Percentiles rank a stretch among this genome's conserved stretches.
These are phyloP conservation scores for Porphyra umbilicalis DNA, from an alignment of 31 red algal species.

Conservation along the genomic window DNA sequence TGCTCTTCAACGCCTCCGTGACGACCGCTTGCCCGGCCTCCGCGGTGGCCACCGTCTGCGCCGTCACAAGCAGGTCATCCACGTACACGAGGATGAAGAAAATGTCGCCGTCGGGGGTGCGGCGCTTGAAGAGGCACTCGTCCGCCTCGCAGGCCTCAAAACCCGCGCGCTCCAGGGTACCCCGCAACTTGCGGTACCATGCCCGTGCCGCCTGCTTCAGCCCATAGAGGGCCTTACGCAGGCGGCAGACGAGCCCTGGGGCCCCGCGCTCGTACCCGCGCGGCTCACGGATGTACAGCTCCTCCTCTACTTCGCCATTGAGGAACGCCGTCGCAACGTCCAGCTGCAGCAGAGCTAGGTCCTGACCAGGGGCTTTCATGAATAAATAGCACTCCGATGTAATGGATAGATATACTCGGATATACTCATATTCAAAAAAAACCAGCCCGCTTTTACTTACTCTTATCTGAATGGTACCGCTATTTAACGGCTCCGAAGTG, in stretches of 20 bases:
- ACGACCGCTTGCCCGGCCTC: slow-evolving; percentile 6
- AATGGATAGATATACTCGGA: too few relatives aligned
- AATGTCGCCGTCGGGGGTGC: not conserved
- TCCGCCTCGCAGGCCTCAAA: slow-evolving; percentile 5
- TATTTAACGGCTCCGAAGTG: too few relatives aligned
- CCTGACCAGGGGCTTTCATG: too few relatives aligned
- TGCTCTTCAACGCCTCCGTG: slow-evolving; percentile 8
- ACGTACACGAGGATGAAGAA: slow-evolving; percentile 26
- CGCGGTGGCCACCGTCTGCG: not conserved
- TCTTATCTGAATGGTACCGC: too few relatives aligned
- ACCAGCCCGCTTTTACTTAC: too few relatives aligned
- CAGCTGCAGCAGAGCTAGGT: not conserved
- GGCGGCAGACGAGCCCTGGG: slow-evolving; percentile 10
- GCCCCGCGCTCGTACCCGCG: not conserved
- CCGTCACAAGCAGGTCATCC: slow-evolving; percentile 12
- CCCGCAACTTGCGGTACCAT: slow-evolving; percentile 11
- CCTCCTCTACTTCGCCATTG: slow-evolving; percentile 3
- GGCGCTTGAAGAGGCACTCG: slow-evolving; percentile 2
- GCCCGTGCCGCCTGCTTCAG: slow-evolving; percentile 14
- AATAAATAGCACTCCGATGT: too few relatives aligned
- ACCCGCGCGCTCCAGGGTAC: not conserved
- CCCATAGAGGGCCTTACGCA: too few relatives aligned
- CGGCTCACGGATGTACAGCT: not conserved
- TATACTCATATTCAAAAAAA: too few relatives aligned
- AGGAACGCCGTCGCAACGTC: slow-evolving; percentile 2